Percentiles rank a stretch among this genome's conserved stretches.
These are phyloP conservation scores for Vitis riparia DNA, from an alignment of 164 flowering plant species.

Conservation along the genomic window DNA sequence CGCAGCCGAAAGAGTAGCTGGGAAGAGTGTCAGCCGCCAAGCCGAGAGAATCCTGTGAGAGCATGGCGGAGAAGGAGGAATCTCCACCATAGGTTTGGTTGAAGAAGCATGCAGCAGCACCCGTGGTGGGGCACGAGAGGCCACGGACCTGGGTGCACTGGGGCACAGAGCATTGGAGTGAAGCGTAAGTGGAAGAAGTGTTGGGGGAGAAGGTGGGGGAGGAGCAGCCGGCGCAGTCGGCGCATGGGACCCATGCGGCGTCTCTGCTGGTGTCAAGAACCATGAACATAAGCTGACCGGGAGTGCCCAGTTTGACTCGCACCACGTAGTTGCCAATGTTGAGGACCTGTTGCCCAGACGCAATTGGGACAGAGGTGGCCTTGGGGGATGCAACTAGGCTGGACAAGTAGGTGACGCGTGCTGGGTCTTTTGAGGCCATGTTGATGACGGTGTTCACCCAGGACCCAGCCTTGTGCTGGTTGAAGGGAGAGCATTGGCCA, in stretches of 20 bases:
- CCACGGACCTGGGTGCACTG: constrained; percentile 69
- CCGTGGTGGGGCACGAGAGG: constrained; percentile 53
- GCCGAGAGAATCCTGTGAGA: constrained; percentile 56
- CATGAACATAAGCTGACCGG: constrained; percentile 86
- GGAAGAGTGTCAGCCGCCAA: constrained; percentile 52
- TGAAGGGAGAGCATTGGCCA: constrained; percentile 83
- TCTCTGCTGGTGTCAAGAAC: constrained; percentile 87
- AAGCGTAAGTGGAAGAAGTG: constrained; percentile 48
- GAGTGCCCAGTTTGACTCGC: constrained; percentile 75
- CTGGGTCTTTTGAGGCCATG: constrained; percentile 77
- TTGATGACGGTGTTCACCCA: constrained; percentile 56
- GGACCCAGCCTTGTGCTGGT: constrained; percentile 41
- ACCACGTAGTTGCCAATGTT: constrained; percentile 72
- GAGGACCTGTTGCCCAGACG: constrained; percentile 66
- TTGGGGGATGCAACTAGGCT: constrained; percentile 38
- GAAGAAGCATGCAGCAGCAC: constrained; percentile 50
- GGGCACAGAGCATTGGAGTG: constrained; percentile 55
- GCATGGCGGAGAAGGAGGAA: constrained; percentile 63
- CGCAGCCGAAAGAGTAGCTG: constrained; percentile 70
- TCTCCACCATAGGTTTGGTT: constrained; percentile 85
- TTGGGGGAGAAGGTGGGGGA: constrained; percentile 48
- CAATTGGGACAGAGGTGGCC: constrained; percentile 54
- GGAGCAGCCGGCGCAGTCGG: constrained; percentile 73
- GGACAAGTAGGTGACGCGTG: constrained; percentile 57
- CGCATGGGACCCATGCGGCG: constrained; percentile 74